Conservation (phyloP, 2,329 filamentous ascomycete genomes). For the Phoma herbarum region DNA sequence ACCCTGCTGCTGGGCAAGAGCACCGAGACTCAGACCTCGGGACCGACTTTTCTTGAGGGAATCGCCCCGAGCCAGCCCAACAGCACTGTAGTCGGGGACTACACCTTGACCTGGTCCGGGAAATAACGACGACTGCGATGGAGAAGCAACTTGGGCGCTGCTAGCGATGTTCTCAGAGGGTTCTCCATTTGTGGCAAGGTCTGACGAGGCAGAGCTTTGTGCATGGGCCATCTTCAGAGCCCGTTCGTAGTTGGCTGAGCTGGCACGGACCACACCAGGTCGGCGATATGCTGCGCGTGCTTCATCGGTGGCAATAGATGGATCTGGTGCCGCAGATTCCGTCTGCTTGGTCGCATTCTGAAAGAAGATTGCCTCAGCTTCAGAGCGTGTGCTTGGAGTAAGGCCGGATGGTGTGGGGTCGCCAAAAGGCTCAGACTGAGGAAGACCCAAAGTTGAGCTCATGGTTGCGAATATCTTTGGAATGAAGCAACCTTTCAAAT, state of each 20-base stretch:
- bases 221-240: conserved; percentile 35
- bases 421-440: conserved; percentile 34
- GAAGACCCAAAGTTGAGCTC: conserved; percentile 30
- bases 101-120: conserved; percentile 45
- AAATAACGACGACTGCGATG: conserved; percentile 33
- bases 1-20: conserved; percentile 42
- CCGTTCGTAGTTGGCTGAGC: conserved; percentile 45
- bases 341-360: conserved; percentile 45
- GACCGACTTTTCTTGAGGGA: conserved; percentile 42
- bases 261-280: conserved; percentile 35
- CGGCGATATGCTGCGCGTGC: conserved; percentile 42
- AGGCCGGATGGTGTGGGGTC: conserved; percentile 45
- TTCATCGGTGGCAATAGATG: conserved; percentile 29
- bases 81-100: conserved; percentile 42
- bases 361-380: conserved; percentile 47
- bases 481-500: not conserved
- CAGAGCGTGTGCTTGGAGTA: conserved; percentile 47
- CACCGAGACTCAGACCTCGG: conserved; percentile 42
- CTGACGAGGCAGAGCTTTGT: conserved; percentile 36
- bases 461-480: conserved; percentile 22
- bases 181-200: conserved; percentile 32
- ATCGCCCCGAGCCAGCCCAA: conserved; percentile 36
- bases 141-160: conserved; percentile 24
- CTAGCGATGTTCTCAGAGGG: conserved; percentile 22
- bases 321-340: conserved; percentile 48